Percentiles rank a stretch among this genome's conserved stretches.
These are phyloP conservation scores for Populus alba DNA, from an alignment of 345 rosid species.

Conservation along the genomic window DNA sequence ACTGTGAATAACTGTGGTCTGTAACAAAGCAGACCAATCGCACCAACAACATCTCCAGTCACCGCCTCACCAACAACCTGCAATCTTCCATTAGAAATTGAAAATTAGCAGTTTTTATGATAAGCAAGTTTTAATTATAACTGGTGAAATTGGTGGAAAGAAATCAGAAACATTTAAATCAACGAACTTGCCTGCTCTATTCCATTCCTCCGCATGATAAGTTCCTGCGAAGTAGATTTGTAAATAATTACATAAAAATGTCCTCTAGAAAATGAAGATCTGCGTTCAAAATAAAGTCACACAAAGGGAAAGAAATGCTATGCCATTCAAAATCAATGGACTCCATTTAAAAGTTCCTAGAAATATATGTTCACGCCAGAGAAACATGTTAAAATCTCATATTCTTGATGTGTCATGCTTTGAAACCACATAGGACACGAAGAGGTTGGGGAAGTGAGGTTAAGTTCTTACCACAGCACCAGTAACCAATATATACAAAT, in stretches of 20 bases:
- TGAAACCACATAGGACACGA: background rate
- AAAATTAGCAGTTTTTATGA: conserved; percentile 1
- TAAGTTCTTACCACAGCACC: conserved; percentile 66
- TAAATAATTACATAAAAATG: conserved; percentile 16
- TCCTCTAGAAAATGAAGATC: background rate
- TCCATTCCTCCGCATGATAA: conserved; percentile 48
- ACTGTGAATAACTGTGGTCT: conserved; percentile 84
- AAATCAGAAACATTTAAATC: conserved; percentile 1
- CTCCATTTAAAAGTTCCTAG: background rate
- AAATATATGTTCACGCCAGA: background rate
- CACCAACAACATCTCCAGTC: conserved; percentile 74
- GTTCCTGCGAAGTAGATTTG: conserved; percentile 47
- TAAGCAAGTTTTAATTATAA: background rate
- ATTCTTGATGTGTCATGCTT: background rate
- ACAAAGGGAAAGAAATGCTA: background rate
- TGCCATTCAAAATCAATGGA: background rate
- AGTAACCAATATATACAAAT: conserved; percentile 72
- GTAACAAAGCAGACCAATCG: conserved; percentile 81
- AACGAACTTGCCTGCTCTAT: conserved; percentile 58
- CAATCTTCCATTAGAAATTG: conserved; percentile 4
- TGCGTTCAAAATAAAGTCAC: background rate
- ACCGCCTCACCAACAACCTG: conserved; percentile 67
- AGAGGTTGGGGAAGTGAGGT: background rate
- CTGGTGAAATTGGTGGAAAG: background rate
- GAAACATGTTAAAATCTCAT: background rate